Evolutionary conservation across 2,329 filamentous ascomycete genomes (phyloP).

Genomic region (Drechslerella stenobrocha): DNA sequence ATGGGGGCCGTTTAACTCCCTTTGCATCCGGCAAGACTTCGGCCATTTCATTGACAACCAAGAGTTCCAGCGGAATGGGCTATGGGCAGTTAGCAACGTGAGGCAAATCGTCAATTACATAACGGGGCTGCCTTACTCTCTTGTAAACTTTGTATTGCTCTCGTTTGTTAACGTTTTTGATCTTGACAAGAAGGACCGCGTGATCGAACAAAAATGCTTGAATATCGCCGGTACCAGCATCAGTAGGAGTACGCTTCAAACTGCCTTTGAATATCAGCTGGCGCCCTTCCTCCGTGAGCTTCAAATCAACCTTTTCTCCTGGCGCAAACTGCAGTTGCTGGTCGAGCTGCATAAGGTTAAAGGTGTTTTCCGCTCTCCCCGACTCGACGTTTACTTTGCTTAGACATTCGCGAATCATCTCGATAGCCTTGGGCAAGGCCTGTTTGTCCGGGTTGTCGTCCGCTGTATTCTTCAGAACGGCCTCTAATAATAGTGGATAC

Average conservation of each 20-base stretch:
- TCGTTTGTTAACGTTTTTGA: constrained; percentile 87
- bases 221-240: constrained; percentile 64
- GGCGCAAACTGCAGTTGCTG: constrained; percentile 87
- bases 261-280: constrained; percentile 92
- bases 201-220: constrained; percentile 96
- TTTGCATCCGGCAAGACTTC: constrained; percentile 83
- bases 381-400: constrained; percentile 90
- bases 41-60: constrained; percentile 96
- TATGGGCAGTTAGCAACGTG: constrained; percentile 54
- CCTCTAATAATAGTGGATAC: constrained; percentile 88
- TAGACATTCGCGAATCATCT: constrained; percentile 81
- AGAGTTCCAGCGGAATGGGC: constrained; percentile 89
- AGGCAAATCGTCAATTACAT: constrained; percentile 9
- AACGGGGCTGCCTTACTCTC: constrained; percentile 59
- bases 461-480: constrained; percentile 86
- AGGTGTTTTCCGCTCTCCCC: constrained; percentile 95
- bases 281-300: constrained; percentile 88
- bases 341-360: constrained; percentile 89
- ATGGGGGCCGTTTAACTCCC: constrained; percentile 81
- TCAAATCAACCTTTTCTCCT: constrained; percentile 88
- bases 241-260: constrained; percentile 84
- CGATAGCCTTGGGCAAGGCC: constrained; percentile 87
- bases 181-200: constrained; percentile 84
- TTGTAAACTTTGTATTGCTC: constrained; percentile 95
- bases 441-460: constrained; percentile 86